phyloP scores from a whole-genome alignment of 2,329 filamentous ascomycete species.

The Ophiocordyceps australis region DNA sequence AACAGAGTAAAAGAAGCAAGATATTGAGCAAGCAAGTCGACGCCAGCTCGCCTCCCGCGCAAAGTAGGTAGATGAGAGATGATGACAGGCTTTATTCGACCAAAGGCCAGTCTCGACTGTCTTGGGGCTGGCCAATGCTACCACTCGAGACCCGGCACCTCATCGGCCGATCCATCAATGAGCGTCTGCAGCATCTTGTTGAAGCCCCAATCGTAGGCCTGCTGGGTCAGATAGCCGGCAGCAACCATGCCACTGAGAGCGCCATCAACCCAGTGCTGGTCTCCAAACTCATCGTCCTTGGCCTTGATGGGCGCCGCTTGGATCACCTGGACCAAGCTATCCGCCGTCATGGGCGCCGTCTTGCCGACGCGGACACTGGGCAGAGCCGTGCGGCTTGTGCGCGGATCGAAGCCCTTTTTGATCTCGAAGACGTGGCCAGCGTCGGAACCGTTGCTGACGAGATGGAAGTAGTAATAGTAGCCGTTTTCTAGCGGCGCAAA shows the following conservation, averaged over 20 bases:
- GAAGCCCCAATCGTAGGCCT: constrained; percentile 3
- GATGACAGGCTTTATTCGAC: too few species aligned
- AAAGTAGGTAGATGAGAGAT: too few species aligned
- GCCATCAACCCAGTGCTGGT: constrained; percentile 4
- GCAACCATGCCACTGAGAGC: constrained; percentile 2
- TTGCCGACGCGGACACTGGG: constrained; percentile 3
- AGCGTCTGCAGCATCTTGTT: constrained; percentile 4
- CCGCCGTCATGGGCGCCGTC: constrained; percentile 3
- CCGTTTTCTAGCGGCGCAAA: constrained; percentile 3
- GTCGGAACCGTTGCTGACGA: constrained; percentile 1
- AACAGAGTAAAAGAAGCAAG: too few species aligned
- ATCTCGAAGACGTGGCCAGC: constrained; percentile 2
- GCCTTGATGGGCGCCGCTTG: constrained; percentile 2
- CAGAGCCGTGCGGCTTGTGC: constrained; percentile 3
- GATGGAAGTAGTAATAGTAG: constrained; percentile 3
- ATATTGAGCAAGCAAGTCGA: too few species aligned
- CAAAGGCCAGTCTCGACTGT: too few species aligned
- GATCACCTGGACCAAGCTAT: constrained; percentile 1
- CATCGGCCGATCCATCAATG: constrained; percentile 5
- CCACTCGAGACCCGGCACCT: constrained; percentile 2
- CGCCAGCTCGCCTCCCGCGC: too few species aligned
- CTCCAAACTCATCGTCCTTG: constrained; percentile 4
- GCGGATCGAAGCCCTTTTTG: constrained; percentile 3
- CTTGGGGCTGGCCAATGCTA: too few species aligned
- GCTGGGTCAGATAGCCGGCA: constrained; percentile 1